These are phyloP conservation scores for Fragosphaeria purpurea DNA, from an alignment of 2,329 filamentous ascomycete genomes.

Conservation along the genomic window DNA sequence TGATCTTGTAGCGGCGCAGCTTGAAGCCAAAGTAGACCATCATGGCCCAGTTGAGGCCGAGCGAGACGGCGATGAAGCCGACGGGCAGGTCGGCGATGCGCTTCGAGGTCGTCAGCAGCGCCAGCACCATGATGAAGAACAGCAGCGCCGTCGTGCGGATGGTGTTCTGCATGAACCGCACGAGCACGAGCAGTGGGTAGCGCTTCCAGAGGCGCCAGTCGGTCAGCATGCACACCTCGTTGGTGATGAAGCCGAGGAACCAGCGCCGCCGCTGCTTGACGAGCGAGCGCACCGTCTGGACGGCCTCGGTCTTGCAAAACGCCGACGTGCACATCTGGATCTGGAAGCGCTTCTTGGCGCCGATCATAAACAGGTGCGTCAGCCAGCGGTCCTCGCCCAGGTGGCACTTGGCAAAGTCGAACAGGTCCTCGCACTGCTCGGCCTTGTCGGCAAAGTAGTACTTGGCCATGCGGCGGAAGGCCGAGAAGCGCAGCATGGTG, in stretches of 20 bases:
- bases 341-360: slow-evolving; percentile 83
- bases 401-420: slow-evolving; percentile 94
- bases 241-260: slow-evolving; percentile 96
- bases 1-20: slow-evolving; percentile 82
- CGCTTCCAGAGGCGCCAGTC: slow-evolving; percentile 84
- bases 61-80: slow-evolving; percentile 84
- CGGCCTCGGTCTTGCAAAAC: slow-evolving; percentile 97
- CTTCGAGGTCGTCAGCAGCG: slow-evolving; percentile 75
- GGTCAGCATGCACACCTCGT: slow-evolving; percentile 96
- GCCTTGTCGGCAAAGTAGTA: slow-evolving; percentile 98
- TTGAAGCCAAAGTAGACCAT: slow-evolving; percentile 94
- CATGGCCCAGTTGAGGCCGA: slow-evolving; percentile 86
- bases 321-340: slow-evolving; percentile 97
- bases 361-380: slow-evolving; percentile 98
- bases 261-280: slow-evolving; percentile 91
- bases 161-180: slow-evolving; percentile 92
- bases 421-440: slow-evolving; percentile 88
- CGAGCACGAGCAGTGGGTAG: slow-evolving; percentile 75
- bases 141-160: slow-evolving; percentile 88
- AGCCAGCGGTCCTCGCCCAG: slow-evolving; percentile 93
- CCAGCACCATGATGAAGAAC: slow-evolving; percentile 88
- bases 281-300: slow-evolving; percentile 75
- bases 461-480: slow-evolving; percentile 92
- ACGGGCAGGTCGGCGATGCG: slow-evolving; percentile 71
- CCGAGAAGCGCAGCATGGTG: slow-evolving; percentile 91